Evolutionary conservation across 371 early-diverging fungal genomes (phyloP).

Genomic region (Choanephora cucurbitarum): DNA sequence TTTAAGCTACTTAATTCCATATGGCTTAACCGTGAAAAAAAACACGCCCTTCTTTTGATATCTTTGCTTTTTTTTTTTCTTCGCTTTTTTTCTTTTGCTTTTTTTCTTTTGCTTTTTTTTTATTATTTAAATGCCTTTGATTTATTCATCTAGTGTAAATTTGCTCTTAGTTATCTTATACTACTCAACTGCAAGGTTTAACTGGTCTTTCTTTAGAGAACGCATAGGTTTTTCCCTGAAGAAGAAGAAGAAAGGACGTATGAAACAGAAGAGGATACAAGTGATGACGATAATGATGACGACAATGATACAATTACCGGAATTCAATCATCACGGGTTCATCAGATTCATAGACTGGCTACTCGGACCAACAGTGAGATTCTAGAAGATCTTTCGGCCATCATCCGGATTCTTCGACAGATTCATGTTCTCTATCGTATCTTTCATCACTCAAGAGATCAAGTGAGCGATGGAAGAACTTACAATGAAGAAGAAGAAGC

Average conservation of each 20-base stretch:
- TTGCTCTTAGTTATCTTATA: too few relatives aligned
- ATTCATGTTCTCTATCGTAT: constrained; percentile 23
- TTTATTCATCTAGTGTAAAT: too few relatives aligned
- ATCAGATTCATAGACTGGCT: constrained; percentile 20
- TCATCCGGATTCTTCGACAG: constrained; percentile 27
- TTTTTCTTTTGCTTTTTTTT: not conserved
- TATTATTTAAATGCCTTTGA: not conserved
- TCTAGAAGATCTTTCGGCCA: constrained; percentile 26
- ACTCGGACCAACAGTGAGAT: constrained; percentile 22
- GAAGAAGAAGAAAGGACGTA: not conserved
- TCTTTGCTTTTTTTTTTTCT: too few relatives aligned
- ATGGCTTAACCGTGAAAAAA: too few relatives aligned
- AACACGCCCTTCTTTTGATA: too few relatives aligned
- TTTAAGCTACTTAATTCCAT: too few relatives aligned
- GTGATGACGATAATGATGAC: constrained; percentile 1
- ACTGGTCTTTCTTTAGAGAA: too few relatives aligned
- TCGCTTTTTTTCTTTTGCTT: too few relatives aligned
- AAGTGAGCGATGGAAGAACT: not conserved
- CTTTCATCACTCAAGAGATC: constrained; percentile 6
- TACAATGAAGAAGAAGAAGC: constrained; percentile 24
- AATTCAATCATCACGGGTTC: constrained; percentile 9
- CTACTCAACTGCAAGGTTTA: too few relatives aligned
- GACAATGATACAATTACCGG: constrained; percentile 17
- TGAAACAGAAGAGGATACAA: constrained; percentile 4
- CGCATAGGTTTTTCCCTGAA: not conserved